Evolutionary conservation across 257 asterid genomes (phyloP).

Genomic region (Knoxia roxburghii): DNA sequence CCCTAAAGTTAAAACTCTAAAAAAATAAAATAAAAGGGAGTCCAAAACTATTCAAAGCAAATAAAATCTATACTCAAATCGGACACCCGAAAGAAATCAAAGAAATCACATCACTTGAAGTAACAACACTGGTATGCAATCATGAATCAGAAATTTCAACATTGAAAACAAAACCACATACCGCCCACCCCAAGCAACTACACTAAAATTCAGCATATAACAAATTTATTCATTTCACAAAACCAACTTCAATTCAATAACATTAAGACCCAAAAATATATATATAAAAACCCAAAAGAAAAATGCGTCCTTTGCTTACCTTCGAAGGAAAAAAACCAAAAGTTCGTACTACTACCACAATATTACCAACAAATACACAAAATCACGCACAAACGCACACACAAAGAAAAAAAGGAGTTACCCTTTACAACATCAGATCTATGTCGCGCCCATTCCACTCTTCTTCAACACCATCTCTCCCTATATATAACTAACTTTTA

Average conservation of each 20-base stretch:
- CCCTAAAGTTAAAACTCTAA: neutral
- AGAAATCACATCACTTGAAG: neutral
- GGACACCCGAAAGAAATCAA: neutral
- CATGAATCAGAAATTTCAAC: neutral
- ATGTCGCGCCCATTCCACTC: constrained; percentile 8
- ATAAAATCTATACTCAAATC: neutral
- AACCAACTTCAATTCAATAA: neutral
- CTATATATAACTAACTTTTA: neutral
- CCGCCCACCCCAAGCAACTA: neutral
- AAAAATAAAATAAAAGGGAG: neutral
- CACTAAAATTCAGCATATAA: neutral
- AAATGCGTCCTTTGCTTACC: neutral
- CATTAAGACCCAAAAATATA: neutral
- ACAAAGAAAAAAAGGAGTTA: neutral
- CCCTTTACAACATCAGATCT: constrained; percentile 21
- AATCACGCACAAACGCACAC: neutral
- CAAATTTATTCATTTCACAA: neutral
- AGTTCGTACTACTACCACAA: neutral
- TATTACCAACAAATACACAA: neutral
- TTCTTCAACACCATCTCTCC: neutral
- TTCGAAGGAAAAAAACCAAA: neutral
- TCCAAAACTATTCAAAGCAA: neutral
- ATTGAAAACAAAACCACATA: neutral
- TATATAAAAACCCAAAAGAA: constrained; percentile 1
- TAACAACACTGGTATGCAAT: neutral